phyloP scores from a whole-genome alignment of 352 stramenopile genomes.

The Pythium coloratum region DNA sequence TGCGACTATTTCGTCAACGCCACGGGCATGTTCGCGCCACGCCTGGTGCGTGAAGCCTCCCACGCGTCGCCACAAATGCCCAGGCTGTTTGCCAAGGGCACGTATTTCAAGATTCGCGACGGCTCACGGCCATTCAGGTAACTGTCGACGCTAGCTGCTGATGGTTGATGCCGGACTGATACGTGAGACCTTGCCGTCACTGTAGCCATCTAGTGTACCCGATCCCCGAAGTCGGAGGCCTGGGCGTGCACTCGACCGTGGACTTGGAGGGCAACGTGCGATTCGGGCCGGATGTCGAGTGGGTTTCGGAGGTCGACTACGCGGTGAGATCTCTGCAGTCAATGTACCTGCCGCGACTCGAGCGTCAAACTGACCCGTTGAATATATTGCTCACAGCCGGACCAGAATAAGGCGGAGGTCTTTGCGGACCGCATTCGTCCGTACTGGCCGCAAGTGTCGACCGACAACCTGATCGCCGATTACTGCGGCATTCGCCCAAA shows the following conservation, averaged over 20 bases:
- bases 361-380: background rate
- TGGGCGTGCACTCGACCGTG: conserved; percentile 96
- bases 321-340: conserved; percentile 31
- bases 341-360: background rate
- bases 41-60: conserved; percentile 27
- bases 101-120: conserved; percentile 91
- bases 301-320: conserved; percentile 90
- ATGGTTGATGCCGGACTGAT: background rate
- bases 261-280: conserved; percentile 90
- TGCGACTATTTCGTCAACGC: conserved; percentile 94
- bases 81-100: conserved; percentile 93
- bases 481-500: conserved; percentile 97
- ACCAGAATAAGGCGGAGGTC: conserved; percentile 49
- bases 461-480: conserved; percentile 85
- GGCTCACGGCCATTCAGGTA: conserved; percentile 64
- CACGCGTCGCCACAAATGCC: conserved; percentile 34
- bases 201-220: conserved; percentile 93
- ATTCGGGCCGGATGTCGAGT: conserved; percentile 98
- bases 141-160: too few species aligned
- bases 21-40: conserved; percentile 81
- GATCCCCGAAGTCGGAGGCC: conserved; percentile 91
- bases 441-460: conserved; percentile 92
- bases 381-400: conserved; percentile 27
- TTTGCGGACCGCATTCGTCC: conserved; percentile 78
- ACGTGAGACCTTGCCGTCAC: background rate